These are phyloP conservation scores for Pisolithus sp. DNA, from an alignment of 768 basidiomycete species.

Conservation along the genomic window DNA sequence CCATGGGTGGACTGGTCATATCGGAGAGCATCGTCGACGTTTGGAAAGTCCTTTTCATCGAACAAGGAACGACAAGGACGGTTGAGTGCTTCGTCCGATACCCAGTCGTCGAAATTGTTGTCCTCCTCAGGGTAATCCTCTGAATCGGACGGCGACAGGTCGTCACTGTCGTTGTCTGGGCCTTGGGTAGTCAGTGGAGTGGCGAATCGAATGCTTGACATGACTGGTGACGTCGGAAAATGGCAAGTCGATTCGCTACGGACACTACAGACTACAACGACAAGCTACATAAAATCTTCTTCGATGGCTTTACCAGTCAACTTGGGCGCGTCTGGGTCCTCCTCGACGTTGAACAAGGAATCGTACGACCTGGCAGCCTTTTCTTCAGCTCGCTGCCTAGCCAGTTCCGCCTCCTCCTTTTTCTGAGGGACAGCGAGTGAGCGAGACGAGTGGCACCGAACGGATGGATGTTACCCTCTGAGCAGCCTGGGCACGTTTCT, in stretches of 20 bases:
- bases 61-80: slow-evolving; percentile 68
- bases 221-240: not conserved
- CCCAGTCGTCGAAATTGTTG: slow-evolving; percentile 75
- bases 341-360: slow-evolving; percentile 61
- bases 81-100: slow-evolving; percentile 54
- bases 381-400: slow-evolving; percentile 72
- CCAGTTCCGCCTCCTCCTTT: slow-evolving; percentile 72
- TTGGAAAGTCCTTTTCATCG: slow-evolving; percentile 55
- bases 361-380: slow-evolving; percentile 88
- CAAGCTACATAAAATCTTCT: slow-evolving; percentile 79
- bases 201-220: slow-evolving; percentile 25
- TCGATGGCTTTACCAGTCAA: slow-evolving; percentile 72
- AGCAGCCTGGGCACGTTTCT: slow-evolving; percentile 52
- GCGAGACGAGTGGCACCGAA: not conserved
- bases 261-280: not conserved
- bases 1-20: slow-evolving; percentile 57
- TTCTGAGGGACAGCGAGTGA: slow-evolving; percentile 40
- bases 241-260: not conserved
- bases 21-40: slow-evolving; percentile 49
- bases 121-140: slow-evolving; percentile 36
- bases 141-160: slow-evolving; percentile 13
- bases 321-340: slow-evolving; percentile 43
- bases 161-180: slow-evolving; percentile 8
- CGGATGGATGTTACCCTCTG: slow-evolving; percentile 49
- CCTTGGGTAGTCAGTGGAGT: not conserved